Evolutionary conservation across 805 yeast species (phyloP).

Genomic region (Ogataea ganodermae): DNA sequence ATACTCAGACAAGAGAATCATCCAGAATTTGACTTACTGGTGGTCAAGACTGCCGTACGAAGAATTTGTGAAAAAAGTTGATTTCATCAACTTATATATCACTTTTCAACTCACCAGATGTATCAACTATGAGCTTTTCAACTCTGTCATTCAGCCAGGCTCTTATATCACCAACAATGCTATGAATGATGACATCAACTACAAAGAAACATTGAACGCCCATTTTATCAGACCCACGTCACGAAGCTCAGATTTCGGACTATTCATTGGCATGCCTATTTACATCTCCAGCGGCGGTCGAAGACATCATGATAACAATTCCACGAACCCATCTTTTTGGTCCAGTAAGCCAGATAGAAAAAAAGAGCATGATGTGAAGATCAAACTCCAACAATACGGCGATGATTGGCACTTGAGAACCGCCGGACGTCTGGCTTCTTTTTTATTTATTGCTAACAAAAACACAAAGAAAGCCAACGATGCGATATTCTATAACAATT

Average conservation of each 20-base stretch:
- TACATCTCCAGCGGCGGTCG: conserved; percentile 25
- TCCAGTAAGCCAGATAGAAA: conserved; percentile 17
- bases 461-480: conserved; percentile 34
- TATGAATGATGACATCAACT: conserved; percentile 33
- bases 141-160: conserved; percentile 25
- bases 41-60: conserved; percentile 45
- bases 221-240: conserved; percentile 31
- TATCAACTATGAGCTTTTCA: conserved; percentile 37
- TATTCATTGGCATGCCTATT: conserved; percentile 29
- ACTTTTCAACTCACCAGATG: conserved; percentile 71
- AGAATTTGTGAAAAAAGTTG: conserved; percentile 56
- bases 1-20: conserved; percentile 41
- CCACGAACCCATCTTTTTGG: conserved; percentile 17
- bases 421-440: conserved; percentile 59
- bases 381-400: conserved; percentile 62
- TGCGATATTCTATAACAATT: conserved; percentile 69
- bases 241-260: conserved; percentile 28
- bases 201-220: conserved; percentile 28
- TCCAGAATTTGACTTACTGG: conserved; percentile 54
- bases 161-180: conserved; percentile 17
- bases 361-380: conserved; percentile 35
- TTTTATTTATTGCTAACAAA: conserved; percentile 58
- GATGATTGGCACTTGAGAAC: conserved; percentile 80
- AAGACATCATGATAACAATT: conserved; percentile 9
- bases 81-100: conserved; percentile 71